These are phyloP conservation scores for Daldinia eschscholtzii DNA, from an alignment of 2,329 filamentous ascomycete species.

Conservation along the genomic window DNA sequence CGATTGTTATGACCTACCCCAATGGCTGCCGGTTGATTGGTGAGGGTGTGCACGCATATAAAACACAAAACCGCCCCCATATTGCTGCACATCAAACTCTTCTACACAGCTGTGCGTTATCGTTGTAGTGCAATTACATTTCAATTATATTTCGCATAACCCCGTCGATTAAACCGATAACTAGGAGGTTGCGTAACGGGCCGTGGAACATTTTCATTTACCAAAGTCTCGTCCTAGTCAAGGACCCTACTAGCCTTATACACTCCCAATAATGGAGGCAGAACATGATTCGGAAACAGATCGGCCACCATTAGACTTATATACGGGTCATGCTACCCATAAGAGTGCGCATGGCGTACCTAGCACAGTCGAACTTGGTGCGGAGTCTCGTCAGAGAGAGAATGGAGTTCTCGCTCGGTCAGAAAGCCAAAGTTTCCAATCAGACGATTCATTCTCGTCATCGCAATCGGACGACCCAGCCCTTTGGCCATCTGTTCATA, in stretches of 20 bases:
- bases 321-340: neutral
- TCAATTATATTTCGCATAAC: neutral
- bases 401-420: too few species aligned
- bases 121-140: neutral
- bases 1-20: neutral
- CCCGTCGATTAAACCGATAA: neutral
- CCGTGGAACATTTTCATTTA: neutral
- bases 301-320: neutral
- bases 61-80: constrained; percentile 2
- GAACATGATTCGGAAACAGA: neutral
- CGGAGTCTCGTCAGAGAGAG: neutral
- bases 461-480: neutral
- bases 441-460: neutral
- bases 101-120: constrained; percentile 9
- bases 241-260: neutral
- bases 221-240: neutral
- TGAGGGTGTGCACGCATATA: neutral
- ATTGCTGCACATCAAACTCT: neutral
- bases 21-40: neutral
- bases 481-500: neutral
- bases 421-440: neutral
- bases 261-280: neutral
- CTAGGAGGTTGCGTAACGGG: neutral
- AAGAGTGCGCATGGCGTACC: neutral
- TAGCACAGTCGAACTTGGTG: neutral